A percentile compares a stretch with the other conserved stretches of the same genome.
Evolutionary conservation across 768 basidiomycete genomes (phyloP).

Genomic region (Leucocoprinus birnbaumii): DNA sequence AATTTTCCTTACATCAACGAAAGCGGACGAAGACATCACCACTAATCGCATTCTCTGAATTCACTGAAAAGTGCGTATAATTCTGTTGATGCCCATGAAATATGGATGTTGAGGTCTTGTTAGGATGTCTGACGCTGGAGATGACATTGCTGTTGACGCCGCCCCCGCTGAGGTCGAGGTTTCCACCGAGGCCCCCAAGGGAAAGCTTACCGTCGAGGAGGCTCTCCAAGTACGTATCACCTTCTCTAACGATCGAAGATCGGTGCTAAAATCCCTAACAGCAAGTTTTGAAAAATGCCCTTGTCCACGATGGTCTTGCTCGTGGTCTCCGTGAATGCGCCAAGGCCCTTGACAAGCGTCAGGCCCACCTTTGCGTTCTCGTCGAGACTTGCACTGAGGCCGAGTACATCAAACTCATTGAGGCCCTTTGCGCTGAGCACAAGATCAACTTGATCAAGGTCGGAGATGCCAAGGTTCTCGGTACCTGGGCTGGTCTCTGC

Average conservation of each 20-base stretch:
- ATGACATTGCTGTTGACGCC: slow-evolving; percentile 69
- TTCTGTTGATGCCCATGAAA: not conserved
- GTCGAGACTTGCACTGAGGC: slow-evolving; percentile 99
- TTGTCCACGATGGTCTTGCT: slow-evolving; percentile 97
- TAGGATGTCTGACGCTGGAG: slow-evolving; percentile 98
- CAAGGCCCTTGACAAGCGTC: slow-evolving; percentile 98
- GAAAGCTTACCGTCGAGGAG: slow-evolving; percentile 94
- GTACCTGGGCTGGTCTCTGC: slow-evolving; percentile 98
- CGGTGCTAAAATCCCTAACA: slow-evolving; percentile 29
- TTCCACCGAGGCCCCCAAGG: slow-evolving; percentile 86
- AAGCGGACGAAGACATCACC: slow-evolving; percentile 89
- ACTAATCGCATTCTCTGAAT: slow-evolving; percentile 25
- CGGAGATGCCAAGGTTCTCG: slow-evolving; percentile 95
- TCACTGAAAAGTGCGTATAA: slow-evolving; percentile 33
- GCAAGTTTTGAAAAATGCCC: slow-evolving; percentile 99
- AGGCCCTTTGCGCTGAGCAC: slow-evolving; percentile 98
- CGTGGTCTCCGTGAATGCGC: slow-evolving; percentile 97
- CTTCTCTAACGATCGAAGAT: not conserved
- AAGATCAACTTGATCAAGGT: slow-evolving; percentile 99
- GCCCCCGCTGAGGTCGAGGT: slow-evolving; percentile 82
- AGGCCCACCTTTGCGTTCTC: slow-evolving; percentile 97
- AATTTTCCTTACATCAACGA: slow-evolving; percentile 83
- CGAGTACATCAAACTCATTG: slow-evolving; percentile 99
- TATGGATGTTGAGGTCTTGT: slow-evolving; percentile 12
- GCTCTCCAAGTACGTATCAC: slow-evolving; percentile 67